Percentiles rank a stretch among this genome's conserved stretches.
These are phyloP conservation scores for Achlya hypogyna DNA, from an alignment of 352 stramenopile genomes.

Conservation along the genomic window DNA sequence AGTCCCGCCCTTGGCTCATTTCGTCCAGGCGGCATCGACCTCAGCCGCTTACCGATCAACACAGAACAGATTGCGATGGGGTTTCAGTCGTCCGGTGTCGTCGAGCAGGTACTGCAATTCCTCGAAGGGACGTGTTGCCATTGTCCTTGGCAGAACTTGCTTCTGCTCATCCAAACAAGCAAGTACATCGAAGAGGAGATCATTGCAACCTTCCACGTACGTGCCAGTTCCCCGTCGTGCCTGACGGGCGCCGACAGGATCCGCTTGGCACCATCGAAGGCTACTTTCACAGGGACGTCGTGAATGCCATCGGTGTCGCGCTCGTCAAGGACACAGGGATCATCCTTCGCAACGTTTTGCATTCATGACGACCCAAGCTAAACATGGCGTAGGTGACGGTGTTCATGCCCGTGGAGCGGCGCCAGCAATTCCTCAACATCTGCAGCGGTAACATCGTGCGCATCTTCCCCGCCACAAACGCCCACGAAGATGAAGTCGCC, in stretches of 20 bases:
- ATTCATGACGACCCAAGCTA: constrained; percentile 18
- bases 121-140: not conserved
- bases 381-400: constrained; percentile 15
- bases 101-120: constrained; percentile 33
- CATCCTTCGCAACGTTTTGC: constrained; percentile 60
- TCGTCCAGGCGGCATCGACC: constrained; percentile 47
- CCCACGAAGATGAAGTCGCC: constrained; percentile 30
- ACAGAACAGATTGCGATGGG: constrained; percentile 48
- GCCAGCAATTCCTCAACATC: constrained; percentile 53
- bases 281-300: constrained; percentile 74
- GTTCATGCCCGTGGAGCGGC: constrained; percentile 17
- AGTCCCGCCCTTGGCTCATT: not conserved
- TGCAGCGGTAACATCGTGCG: constrained; percentile 49
- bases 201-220: constrained; percentile 60
- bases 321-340: constrained; percentile 40
- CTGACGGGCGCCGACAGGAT: constrained; percentile 43
- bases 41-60: constrained; percentile 51
- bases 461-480: constrained; percentile 32
- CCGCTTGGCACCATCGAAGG: constrained; percentile 64
- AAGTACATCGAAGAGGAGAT: constrained; percentile 81
- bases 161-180: constrained; percentile 69
- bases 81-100: constrained; percentile 45
- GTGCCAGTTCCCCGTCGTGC: not conserved
- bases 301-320: constrained; percentile 54
- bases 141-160: constrained; percentile 23